Conservation (phyloP, 208 protist species). For the Leishmania major region DNA sequence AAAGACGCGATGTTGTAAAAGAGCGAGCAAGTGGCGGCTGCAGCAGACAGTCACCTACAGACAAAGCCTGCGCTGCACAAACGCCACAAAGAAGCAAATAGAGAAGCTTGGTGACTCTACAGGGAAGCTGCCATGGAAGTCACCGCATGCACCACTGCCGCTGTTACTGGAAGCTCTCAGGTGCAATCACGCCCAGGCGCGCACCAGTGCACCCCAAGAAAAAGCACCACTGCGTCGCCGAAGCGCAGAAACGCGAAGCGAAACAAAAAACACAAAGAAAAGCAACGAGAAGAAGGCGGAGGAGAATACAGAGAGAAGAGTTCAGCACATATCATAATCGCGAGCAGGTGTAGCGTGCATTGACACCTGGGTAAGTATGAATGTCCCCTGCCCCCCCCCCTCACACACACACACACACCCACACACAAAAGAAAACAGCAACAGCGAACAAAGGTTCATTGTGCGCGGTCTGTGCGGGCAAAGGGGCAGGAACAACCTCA, state of each 20-base stretch:
- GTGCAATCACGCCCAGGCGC: background rate
- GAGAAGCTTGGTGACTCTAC: background rate
- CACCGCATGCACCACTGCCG: background rate
- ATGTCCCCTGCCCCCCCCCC: background rate
- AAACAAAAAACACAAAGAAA: too few relatives aligned
- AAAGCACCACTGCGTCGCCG: background rate
- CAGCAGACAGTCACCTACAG: background rate
- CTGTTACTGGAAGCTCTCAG: background rate
- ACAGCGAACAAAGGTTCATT: too few relatives aligned
- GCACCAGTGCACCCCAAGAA: background rate
- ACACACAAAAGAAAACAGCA: too few relatives aligned
- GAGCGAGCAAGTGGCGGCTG: background rate
- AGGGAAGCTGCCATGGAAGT: background rate
- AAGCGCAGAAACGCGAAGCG: background rate
- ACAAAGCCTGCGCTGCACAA: conserved; percentile 1
- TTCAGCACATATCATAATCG: background rate
- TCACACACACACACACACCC: too few relatives aligned
- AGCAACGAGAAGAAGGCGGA: background rate
- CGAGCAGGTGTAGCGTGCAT: background rate
- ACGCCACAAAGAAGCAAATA: background rate
- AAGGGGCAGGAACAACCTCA: too few relatives aligned
- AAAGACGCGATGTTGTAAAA: too few relatives aligned
- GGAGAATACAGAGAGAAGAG: background rate
- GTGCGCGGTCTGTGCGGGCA: too few relatives aligned
- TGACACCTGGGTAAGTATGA: background rate